Conservation (phyloP, 768 basidiomycete species). For the Boletus tylopilopsis region DNA sequence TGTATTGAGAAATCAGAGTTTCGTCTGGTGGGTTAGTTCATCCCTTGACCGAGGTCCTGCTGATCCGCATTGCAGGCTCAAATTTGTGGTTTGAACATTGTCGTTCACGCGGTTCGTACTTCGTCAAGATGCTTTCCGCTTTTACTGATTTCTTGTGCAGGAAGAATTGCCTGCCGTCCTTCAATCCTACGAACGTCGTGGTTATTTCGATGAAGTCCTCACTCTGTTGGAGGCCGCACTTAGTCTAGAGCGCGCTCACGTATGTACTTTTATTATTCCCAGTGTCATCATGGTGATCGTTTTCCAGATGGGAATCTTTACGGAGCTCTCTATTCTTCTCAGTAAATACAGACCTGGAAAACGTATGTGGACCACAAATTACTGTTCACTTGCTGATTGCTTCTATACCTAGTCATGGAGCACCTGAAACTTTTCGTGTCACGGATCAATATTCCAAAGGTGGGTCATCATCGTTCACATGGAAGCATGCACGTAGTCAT, state of each 20-base stretch:
- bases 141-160: slow-evolving; percentile 31
- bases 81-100: slow-evolving; percentile 97
- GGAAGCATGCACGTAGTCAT: not conserved
- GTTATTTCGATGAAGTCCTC: slow-evolving; percentile 93
- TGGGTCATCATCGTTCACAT: slow-evolving; percentile 13
- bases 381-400: not conserved
- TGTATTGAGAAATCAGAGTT: slow-evolving; percentile 98
- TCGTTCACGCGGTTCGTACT: slow-evolving; percentile 72
- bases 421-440: slow-evolving; percentile 95
- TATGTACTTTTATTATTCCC: slow-evolving; percentile 29
- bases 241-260: slow-evolving; percentile 94
- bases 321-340: slow-evolving; percentile 85
- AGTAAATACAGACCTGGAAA: slow-evolving; percentile 96
- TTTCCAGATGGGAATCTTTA: slow-evolving; percentile 93
- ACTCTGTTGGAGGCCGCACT: slow-evolving; percentile 90
- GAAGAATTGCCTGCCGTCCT: slow-evolving; percentile 76
- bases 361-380: slow-evolving; percentile 45
- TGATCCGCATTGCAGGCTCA: slow-evolving; percentile 57
- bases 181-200: slow-evolving; percentile 83
- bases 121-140: slow-evolving; percentile 5
- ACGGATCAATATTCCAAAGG: slow-evolving; percentile 98
- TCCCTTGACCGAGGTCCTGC: not conserved
- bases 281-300: slow-evolving; percentile 12
- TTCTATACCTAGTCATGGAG: slow-evolving; percentile 76
- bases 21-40: slow-evolving; percentile 58